Conservation (phyloP, 2,329 filamentous ascomycete species). For the Apiospora aurea region DNA sequence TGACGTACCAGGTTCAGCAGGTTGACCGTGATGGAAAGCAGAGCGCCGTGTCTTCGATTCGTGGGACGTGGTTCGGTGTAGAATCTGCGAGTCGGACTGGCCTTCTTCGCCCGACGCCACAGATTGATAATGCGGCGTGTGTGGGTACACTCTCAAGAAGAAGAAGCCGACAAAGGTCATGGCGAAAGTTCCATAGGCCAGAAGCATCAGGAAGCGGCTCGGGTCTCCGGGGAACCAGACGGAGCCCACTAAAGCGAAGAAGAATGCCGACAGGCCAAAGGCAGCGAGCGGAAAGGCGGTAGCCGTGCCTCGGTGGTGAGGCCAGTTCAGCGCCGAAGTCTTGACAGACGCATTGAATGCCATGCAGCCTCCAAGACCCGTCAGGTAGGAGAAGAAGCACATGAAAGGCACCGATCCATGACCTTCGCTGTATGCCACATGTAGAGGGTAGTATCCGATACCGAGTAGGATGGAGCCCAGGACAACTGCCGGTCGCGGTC, state of each 20-base stretch:
- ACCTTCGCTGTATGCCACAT: constrained; percentile 77
- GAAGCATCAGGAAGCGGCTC: constrained; percentile 78
- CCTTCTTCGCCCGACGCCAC: constrained; percentile 53
- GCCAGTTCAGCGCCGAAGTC: constrained; percentile 87
- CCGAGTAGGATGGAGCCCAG: constrained; percentile 76
- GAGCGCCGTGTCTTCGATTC: constrained; percentile 47
- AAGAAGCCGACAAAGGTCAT: constrained; percentile 82
- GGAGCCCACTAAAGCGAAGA: constrained; percentile 84
- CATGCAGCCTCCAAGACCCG: constrained; percentile 87
- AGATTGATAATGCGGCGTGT: constrained; percentile 58
- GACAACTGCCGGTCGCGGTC: constrained; percentile 80
- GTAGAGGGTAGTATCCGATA: constrained; percentile 85
- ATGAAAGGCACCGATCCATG: constrained; percentile 65
- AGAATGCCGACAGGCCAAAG: constrained; percentile 94
- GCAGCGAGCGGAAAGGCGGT: constrained; percentile 93
- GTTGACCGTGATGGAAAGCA: constrained; percentile 49
- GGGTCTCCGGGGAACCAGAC: constrained; percentile 85
- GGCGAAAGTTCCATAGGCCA: constrained; percentile 79
- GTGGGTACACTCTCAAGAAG: constrained; percentile 80
- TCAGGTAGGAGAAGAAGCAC: constrained; percentile 85
- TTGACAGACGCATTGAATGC: constrained; percentile 93
- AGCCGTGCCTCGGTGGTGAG: constrained; percentile 87
- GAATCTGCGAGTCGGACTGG: constrained; percentile 46
- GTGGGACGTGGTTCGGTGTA: constrained; percentile 51
- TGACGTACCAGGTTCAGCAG: constrained; percentile 73